Conservation (phyloP, 2,329 filamentous ascomycete species). For the Pezicula neosporulosa region DNA sequence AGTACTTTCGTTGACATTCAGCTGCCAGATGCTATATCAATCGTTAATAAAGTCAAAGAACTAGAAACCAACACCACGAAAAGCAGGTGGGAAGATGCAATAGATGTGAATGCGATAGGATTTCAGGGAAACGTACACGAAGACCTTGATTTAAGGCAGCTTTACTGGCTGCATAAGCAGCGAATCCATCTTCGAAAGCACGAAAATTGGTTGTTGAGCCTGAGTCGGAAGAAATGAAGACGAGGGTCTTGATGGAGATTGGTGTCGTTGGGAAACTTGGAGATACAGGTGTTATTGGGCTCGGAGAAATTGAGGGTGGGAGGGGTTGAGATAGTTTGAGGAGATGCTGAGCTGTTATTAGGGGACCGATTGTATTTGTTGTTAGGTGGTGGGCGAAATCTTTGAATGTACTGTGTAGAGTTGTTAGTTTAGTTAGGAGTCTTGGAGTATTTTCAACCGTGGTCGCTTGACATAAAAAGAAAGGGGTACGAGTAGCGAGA, state of each 20-base stretch:
- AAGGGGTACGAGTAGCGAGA: not conserved
- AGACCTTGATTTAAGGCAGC: slow-evolving; percentile 54
- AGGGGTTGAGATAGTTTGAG: slow-evolving; percentile 29
- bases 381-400: slow-evolving; percentile 51
- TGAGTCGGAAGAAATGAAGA: slow-evolving; percentile 55
- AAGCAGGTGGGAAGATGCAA: not conserved
- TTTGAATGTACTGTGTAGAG: slow-evolving; percentile 40
- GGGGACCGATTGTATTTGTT: slow-evolving; percentile 57
- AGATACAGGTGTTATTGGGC: slow-evolving; percentile 1
- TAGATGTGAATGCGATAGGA: not conserved
- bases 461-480: not conserved
- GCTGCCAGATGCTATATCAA: slow-evolving; percentile 46
- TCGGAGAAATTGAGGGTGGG: not conserved
- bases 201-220: slow-evolving; percentile 48
- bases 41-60: not conserved
- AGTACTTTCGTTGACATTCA: slow-evolving; percentile 40
- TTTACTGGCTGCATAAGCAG: slow-evolving; percentile 54
- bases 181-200: slow-evolving; percentile 54
- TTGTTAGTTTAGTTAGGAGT: not conserved
- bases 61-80: not conserved
- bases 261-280: not conserved
- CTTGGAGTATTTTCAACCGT: not conserved
- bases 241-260: slow-evolving; percentile 33
- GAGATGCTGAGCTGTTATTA: slow-evolving; percentile 50
- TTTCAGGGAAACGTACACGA: slow-evolving; percentile 15